Evolutionary conservation across 257 asterid species (phyloP).

Genomic region (Fraxinus pennsylvanica): DNA sequence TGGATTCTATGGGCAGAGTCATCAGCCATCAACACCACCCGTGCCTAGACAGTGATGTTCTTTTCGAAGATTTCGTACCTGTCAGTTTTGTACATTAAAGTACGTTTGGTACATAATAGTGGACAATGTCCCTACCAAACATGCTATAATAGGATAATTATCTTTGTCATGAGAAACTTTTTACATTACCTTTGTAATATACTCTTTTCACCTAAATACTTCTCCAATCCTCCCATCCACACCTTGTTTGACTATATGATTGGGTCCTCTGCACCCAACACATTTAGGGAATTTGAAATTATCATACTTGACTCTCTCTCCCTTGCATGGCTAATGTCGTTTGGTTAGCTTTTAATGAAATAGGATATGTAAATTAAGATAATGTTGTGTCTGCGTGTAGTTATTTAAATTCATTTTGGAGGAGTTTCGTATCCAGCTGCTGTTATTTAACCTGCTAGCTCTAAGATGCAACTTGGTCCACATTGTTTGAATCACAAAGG

Average conservation of each 20-base stretch:
- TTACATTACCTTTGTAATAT: conserved; percentile 1
- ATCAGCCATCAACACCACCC: conserved; percentile 80
- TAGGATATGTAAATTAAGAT: not conserved
- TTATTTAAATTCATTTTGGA: too few species aligned
- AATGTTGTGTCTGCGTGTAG: not conserved
- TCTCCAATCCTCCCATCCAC: not conserved
- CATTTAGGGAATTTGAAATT: not conserved
- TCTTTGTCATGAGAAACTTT: not conserved
- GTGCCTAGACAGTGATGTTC: conserved; percentile 69
- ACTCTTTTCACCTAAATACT: not conserved
- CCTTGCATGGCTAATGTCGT: not conserved
- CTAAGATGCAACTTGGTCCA: too few species aligned
- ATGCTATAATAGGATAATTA: not conserved
- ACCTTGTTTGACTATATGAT: not conserved
- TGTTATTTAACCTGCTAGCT: too few species aligned
- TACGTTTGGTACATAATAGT: not conserved
- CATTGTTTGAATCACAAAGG: too few species aligned
- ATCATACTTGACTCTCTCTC: too few species aligned
- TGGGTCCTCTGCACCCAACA: not conserved
- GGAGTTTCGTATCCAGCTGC: too few species aligned
- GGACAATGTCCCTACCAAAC: not conserved
- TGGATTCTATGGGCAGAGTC: conserved; percentile 85
- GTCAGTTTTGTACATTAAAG: conserved; percentile 50
- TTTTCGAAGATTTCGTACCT: conserved; percentile 23
- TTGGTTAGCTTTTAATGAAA: not conserved